Conservation (phyloP, 1,284 basidiomycete genomes). For the Pterulicium gracile region DNA sequence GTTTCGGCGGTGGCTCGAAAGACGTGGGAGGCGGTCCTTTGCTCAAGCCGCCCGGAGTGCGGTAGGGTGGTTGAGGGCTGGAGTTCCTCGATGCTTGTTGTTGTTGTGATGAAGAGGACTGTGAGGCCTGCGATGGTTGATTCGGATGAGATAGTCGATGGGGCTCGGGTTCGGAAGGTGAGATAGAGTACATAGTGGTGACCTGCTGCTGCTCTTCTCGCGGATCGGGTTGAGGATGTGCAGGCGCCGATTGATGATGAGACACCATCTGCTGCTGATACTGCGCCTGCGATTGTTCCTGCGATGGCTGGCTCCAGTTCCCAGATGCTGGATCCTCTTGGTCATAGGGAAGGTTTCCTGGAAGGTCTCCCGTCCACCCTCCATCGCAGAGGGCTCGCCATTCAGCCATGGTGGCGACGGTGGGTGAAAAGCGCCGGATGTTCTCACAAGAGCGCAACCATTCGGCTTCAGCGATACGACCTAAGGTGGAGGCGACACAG, state of each 20-base stretch:
- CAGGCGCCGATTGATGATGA: too few species aligned
- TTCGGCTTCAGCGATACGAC: conserved; percentile 64
- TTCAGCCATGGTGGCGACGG: conserved; percentile 57
- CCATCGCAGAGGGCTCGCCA: conserved; percentile 67
- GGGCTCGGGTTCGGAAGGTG: too few species aligned
- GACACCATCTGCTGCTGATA: too few species aligned
- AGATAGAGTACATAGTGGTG: too few species aligned
- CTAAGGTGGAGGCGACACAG: conserved; percentile 48
- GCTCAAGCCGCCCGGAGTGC: conserved; percentile 3
- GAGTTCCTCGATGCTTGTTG: too few species aligned
- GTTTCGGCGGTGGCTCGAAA: conserved; percentile 25
- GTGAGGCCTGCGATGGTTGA: too few species aligned
- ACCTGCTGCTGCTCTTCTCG: too few species aligned
- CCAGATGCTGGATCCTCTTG: too few species aligned
- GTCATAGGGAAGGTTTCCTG: conserved; percentile 42
- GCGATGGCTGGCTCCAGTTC: too few species aligned
- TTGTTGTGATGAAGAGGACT: too few species aligned
- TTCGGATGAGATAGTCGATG: too few species aligned
- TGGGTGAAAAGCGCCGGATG: conserved; percentile 51
- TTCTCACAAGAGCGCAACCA: conserved; percentile 65
- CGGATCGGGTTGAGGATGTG: too few species aligned
- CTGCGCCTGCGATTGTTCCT: conserved; percentile 2
- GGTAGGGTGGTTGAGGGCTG: conserved; percentile 6
- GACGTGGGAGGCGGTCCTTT: conserved; percentile 14
- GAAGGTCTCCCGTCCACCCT: conserved; percentile 51